Conservation (phyloP, 2,329 filamentous ascomycete species). For the Penicillium frequentans region DNA sequence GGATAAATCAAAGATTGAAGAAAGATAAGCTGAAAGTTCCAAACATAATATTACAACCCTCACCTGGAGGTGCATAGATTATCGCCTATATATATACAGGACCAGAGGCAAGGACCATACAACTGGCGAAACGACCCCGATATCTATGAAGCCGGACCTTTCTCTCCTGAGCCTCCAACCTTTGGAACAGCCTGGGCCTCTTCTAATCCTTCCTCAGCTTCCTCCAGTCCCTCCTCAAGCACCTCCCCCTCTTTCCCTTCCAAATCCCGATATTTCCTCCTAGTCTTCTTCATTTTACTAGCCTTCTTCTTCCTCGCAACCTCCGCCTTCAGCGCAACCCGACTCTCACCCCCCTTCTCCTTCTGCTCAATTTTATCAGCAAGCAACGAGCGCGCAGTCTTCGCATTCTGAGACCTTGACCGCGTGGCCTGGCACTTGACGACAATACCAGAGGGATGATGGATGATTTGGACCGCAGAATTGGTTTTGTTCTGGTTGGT, state of each 20-base stretch:
- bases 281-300: slow-evolving; percentile 45
- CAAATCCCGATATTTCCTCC: slow-evolving; percentile 45
- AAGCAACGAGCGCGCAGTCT: slow-evolving; percentile 75
- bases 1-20: neutral
- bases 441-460: slow-evolving; percentile 85
- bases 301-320: slow-evolving; percentile 67
- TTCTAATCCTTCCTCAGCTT: neutral
- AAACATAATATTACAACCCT: neutral
- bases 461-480: slow-evolving; percentile 89
- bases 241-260: slow-evolving; percentile 25
- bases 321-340: slow-evolving; percentile 76
- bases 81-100: neutral
- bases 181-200: neutral
- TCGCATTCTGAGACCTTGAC: slow-evolving; percentile 82
- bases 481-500: slow-evolving; percentile 79
- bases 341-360: slow-evolving; percentile 72
- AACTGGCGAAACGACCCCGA: neutral
- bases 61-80: neutral
- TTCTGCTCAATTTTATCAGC: slow-evolving; percentile 75
- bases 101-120: neutral
- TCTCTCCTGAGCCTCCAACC: neutral
- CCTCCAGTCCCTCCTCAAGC: slow-evolving; percentile 1
- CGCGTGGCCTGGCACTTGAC: slow-evolving; percentile 93
- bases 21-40: neutral
- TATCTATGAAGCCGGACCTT: neutral